Conservation (phyloP, 495 filamentous ascomycete genomes). For the Elasticomyces elasticus region DNA sequence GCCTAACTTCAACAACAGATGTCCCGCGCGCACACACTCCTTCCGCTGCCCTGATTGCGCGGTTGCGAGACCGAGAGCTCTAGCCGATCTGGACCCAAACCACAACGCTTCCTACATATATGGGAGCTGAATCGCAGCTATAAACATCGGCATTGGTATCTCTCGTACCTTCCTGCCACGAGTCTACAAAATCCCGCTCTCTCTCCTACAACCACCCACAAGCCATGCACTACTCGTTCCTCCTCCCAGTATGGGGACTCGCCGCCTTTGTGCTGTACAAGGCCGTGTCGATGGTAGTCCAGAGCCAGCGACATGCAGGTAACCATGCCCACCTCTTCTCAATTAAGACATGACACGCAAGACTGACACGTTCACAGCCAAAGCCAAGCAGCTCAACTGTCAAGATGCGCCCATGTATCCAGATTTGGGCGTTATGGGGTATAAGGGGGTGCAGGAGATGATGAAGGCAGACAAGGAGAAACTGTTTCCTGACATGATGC, state of each 20-base stretch:
- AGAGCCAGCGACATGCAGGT: slow-evolving; percentile 6
- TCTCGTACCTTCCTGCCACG: no score
- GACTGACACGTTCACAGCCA: no score
- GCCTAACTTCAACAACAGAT: no score
- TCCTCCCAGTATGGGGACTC: slow-evolving; percentile 4
- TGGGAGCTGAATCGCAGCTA: background rate
- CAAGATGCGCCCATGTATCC: slow-evolving; percentile 11
- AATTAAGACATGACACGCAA: background rate
- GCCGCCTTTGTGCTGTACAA: slow-evolving; percentile 4
- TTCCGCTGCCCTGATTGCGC: no score
- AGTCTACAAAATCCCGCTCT: no score
- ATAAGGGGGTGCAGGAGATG: slow-evolving; percentile 16
- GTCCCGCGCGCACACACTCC: no score
- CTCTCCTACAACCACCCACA: background rate
- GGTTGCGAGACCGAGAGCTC: no score
- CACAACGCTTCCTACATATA: no score
- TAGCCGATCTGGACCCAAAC: no score
- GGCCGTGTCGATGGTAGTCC: background rate
- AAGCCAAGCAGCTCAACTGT: slow-evolving; percentile 22
- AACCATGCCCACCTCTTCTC: background rate
- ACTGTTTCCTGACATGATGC: slow-evolving; percentile 18
- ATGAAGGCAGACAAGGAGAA: slow-evolving; percentile 19
- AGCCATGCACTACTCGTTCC: slow-evolving; percentile 3
- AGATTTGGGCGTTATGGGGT: slow-evolving; percentile 17
- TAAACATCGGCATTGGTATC: no score